Base-by-base conservation (phyloP, 2,329 filamentous ascomycete species). In the Fusarium caatingaense region DNA sequence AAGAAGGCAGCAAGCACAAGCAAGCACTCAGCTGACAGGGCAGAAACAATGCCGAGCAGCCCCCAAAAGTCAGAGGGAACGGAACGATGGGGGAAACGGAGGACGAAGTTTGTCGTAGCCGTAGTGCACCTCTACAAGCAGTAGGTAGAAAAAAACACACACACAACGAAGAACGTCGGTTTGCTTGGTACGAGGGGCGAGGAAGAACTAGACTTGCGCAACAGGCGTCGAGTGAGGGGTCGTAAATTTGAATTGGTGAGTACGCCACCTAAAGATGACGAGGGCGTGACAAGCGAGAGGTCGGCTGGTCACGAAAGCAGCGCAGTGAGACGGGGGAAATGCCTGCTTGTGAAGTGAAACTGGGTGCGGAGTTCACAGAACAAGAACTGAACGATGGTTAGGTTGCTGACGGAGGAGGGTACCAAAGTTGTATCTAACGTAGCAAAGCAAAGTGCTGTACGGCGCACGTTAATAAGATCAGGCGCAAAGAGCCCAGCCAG, bases 311-410 rank as follows among this genome's bases (percentile, higher is more conserved):
- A 71, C 69, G 58, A 74, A 71, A 68, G 67, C 58, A 72, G 72
- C 69, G 72, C 59, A 72, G 72, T 74, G 72, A 74, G 72, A 74
- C 72, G 71, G 71, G 70, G 72, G 23, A 69, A 68, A 71, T 72
- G 71, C 69, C 54, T 72, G 69, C 50, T 70, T 67, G 66, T 55
- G 55, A 72, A 56, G 54, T 37, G 61, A 42, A 53, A 53, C 49
- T 53, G 49, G 67, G 66, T 69, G 67, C 66, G 66, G 62, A 64
- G 59, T 57, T 53, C 59, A 61, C 25, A 68, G 65, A 74, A 66
- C 70, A 60, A 71, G 60, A 70, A 68, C 50, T 49, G 65, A 57
- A 25, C 48, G 59, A 65, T 45, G 64, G 64, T 61, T 56, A 69
- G 66, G 65, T 65, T 68, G 68, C 68, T 72, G 68, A 64, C 63